These are phyloP conservation scores for Geotrichum candidum DNA, from an alignment of 1,139 yeast species.

Conservation along the genomic window DNA sequence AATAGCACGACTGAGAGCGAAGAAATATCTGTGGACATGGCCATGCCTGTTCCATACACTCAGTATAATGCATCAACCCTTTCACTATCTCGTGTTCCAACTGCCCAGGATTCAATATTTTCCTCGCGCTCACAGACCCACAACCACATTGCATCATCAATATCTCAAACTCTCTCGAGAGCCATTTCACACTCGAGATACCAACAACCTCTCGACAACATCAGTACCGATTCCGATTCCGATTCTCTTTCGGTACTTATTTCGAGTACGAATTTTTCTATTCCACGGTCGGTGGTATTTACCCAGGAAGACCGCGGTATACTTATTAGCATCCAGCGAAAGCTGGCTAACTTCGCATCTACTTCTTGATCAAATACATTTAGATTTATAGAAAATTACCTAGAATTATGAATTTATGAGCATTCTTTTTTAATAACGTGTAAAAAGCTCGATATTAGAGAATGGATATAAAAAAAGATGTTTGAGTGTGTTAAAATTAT, in stretches of 20 bases:
- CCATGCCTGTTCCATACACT: not conserved
- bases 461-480: not conserved
- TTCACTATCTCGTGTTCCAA: not conserved
- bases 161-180: not conserved
- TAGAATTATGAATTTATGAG: not conserved
- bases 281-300: not conserved
- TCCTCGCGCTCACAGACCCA: not conserved
- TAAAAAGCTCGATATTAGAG: not conserved
- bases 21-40: not conserved
- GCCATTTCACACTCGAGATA: not conserved
- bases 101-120: not conserved
- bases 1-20: not conserved
- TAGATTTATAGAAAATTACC: not conserved
- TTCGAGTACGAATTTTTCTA: not conserved
- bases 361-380: not conserved
- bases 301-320: slow-evolving; percentile 11
- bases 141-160: not conserved
- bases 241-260: not conserved
- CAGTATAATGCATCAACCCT: not conserved
- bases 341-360: slow-evolving; percentile 1
- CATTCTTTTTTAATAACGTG: not conserved
- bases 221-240: not conserved
- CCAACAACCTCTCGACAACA: not conserved
- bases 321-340: slow-evolving; percentile 11
- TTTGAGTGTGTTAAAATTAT: not conserved